Conservation (phyloP, 306 rosid species). For the Vigna trinervia region DNA sequence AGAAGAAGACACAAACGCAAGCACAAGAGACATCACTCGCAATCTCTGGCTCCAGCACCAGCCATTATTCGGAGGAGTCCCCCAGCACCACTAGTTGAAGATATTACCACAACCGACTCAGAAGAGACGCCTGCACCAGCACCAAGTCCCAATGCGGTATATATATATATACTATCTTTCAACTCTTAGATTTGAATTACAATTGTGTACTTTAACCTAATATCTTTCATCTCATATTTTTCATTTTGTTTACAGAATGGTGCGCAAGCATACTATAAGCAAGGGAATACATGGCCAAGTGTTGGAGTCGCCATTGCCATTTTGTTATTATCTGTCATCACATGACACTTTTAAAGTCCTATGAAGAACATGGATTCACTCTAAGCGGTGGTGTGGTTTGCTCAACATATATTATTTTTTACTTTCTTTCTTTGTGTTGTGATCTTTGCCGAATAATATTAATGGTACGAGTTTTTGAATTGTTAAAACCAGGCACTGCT, state of each 20-base stretch:
- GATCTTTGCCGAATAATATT: constrained; percentile 3
- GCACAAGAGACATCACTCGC: constrained; percentile 61
- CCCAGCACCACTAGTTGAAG: constrained; percentile 76
- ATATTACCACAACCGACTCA: constrained; percentile 53
- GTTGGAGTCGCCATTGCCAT: constrained; percentile 60
- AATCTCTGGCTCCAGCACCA: constrained; percentile 63
- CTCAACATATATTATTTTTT: not conserved
- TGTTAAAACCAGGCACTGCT: not conserved
- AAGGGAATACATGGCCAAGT: constrained; percentile 54
- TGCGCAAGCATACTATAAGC: constrained; percentile 52
- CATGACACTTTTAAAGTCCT: constrained; percentile 46
- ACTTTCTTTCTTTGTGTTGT: not conserved
- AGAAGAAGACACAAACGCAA: constrained; percentile 62
- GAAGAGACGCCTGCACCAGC: constrained; percentile 81
- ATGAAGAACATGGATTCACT: constrained; percentile 36
- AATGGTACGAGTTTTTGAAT: constrained; percentile 14
- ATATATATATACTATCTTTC: constrained; percentile 12
- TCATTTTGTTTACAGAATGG: constrained; percentile 59
- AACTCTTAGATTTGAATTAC: not conserved
- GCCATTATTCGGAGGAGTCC: constrained; percentile 62
- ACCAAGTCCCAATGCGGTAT: constrained; percentile 60
- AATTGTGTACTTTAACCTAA: not conserved
- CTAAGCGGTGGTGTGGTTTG: constrained; percentile 28
- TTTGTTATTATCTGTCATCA: constrained; percentile 54
- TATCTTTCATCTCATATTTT: not conserved